Evolutionary conservation across 23 red algal species (phyloP), one percentile per base, ranked within the genome.

Genomic region (Agarophyton chilense): DNA sequence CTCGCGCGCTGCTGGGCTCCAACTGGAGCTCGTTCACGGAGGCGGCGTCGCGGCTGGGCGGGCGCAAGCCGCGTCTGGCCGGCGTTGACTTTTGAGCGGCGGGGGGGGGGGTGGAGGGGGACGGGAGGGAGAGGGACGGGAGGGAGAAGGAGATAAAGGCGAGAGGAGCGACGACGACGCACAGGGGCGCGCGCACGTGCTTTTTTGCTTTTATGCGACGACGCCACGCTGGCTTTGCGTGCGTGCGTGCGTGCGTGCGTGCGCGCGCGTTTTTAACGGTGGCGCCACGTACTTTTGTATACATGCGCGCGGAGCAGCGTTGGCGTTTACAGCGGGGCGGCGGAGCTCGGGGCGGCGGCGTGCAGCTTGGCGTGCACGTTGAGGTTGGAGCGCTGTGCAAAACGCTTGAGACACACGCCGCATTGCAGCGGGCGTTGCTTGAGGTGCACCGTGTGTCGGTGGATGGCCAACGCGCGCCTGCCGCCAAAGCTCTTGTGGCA

Each of bases 21-120:
- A 94, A 77, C 72, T 94, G 92, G 92, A 87, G 81, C 84, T 94
- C 92, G 49, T 94, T 94, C 67, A 94, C 92, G 63, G 92, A 94
- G 72, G 82, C 92, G 55, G 92, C 92, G 29, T 60, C 83, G 55
- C 74, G 92, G 36, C 46, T 94, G 42, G 92, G 92, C 7, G 82
- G 72, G 31, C 42, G 28, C 24, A 60, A 39, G 58, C 42, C 64
- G 35, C 47, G 52, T 55, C 62, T 94, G 70, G 56, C 66, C 13
- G 92, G 92, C 45, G 53, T 66, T 47, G 70, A 94, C 72, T 94
- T 94, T 81, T 82, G 39, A 19, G 26, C 4, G 56, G 19, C 29
- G 14, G 12, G 45, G 68, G 1, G 32, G 62, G 16, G 62, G 25
- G 60, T 29, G 60, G 31, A 12, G 44, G 44, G 44, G 44, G 44